Percentiles rank a stretch among this genome's conserved stretches.
Evolutionary conservation across 1,139 yeast genomes (phyloP).

Genomic region (Sugiyamaella novakii): DNA sequence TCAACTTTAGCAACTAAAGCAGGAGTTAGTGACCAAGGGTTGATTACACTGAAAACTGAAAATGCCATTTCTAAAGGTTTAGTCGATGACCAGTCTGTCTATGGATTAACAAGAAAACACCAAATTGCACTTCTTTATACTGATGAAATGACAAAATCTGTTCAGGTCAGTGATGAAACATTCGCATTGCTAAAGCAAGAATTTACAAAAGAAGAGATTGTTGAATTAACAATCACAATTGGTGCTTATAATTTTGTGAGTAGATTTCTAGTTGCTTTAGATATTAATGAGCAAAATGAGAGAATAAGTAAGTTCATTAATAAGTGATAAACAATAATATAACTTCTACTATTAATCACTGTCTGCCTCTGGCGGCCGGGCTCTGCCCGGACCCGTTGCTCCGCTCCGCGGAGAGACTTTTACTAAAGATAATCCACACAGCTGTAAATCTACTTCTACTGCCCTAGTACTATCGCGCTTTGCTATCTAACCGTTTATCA

Average conservation of each 20-base stretch:
- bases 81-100: constrained; percentile 7
- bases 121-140: constrained; percentile 18
- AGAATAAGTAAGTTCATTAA: no score
- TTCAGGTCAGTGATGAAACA: constrained; percentile 16
- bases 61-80: constrained; percentile 9
- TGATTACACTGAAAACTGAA: background rate
- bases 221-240: constrained; percentile 20
- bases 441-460: no score
- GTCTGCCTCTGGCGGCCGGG: no score
- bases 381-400: no score
- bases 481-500: no score
- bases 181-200: constrained; percentile 12
- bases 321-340: no score
- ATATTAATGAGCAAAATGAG: constrained; percentile 28
- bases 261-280: constrained; percentile 23
- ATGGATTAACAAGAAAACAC: constrained; percentile 17
- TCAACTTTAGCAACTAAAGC: constrained; percentile 17
- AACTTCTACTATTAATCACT: no score
- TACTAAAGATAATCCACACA: no score
- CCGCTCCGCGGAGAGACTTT: no score
- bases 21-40: constrained; percentile 16
- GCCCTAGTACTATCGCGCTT: no score
- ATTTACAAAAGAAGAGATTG: constrained; percentile 19
- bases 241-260: constrained; percentile 22
- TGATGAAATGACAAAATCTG: constrained; percentile 21